Evolutionary conservation across 495 filamentous ascomycete species (phyloP), one percentile per base, ranked within the genome.

Genomic region (Pyrenula massariospora): DNA sequence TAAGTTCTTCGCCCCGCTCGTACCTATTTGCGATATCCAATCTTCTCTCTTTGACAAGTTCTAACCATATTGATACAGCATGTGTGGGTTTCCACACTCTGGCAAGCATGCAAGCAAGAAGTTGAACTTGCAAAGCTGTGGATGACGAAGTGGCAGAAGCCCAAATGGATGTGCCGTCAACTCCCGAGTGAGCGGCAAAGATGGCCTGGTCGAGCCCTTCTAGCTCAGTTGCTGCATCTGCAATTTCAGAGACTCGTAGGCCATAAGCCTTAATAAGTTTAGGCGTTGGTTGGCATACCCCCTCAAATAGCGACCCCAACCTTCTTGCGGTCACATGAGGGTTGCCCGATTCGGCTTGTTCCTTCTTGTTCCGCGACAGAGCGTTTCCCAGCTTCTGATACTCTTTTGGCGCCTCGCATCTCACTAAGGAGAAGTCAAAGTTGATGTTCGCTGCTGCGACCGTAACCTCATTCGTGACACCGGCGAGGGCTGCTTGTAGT

Each of bases 61-160:
- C 70, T 15, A 58, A 58, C 68, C 70, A 72, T 3, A 72, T 63
- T 2, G 69, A 66, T 0, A 60, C 66, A 12, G 69, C 68, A 36
- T 72, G 60, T 0, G 58, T 10, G 0, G 25, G 20, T 21, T 47
- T 22, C 61, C 64, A 71, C 0, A 68, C 57, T 12, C 66, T 54
- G 3, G 67, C 69, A 11, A 73, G 61, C n/a, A 73, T 61, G 50
- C 69, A 73, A 48, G 65, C 66, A 0, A 73, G 56, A 0, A 73
- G 55, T 56, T 70, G 65, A 12, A 65, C 57, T 12, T 58, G 53
- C 10, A 73, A 51, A 10, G 68, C 62, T 10, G 31, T 50, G 12
- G 19, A 12, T 10, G 65, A 63, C 1, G 70, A 71, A 12, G 70
- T 73, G 1, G 68, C 68, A 0, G 68, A 60, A n/a, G 67, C 70